These are phyloP conservation scores for Fusarium chlamydosporum DNA, from an alignment of 2,329 filamentous ascomycete genomes.

Conservation along the genomic window DNA sequence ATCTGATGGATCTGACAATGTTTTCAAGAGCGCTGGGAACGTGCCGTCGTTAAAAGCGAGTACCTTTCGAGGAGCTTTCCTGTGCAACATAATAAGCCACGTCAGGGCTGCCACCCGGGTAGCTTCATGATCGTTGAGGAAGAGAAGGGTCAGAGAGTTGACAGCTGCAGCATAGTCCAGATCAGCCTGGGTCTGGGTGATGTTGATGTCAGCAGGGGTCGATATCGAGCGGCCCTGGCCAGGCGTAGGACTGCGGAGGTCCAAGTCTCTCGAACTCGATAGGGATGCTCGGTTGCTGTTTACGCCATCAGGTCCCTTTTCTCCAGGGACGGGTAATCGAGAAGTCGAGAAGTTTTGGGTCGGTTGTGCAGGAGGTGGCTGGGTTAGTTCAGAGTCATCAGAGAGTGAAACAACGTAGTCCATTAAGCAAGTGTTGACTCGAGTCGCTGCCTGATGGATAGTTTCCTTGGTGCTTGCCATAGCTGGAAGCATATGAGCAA, in stretches of 20 bases:
- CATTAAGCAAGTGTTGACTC: conserved; percentile 92
- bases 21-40: conserved; percentile 95
- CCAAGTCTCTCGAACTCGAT: conserved; percentile 68
- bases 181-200: conserved; percentile 70
- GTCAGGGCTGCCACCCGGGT: conserved; percentile 93
- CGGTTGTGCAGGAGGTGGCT: conserved; percentile 42
- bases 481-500: conserved; percentile 92
- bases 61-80: conserved; percentile 93
- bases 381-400: conserved; percentile 68
- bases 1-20: conserved; percentile 93
- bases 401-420: conserved; percentile 94
- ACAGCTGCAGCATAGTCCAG: conserved; percentile 98
- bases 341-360: conserved; percentile 55
- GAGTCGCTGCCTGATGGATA: conserved; percentile 87
- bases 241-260: conserved; percentile 66
- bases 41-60: conserved; percentile 97
- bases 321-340: conserved; percentile 61
- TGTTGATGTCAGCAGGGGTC: conserved; percentile 61
- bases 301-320: conserved; percentile 61
- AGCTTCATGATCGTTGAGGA: conserved; percentile 96
- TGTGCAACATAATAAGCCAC: conserved; percentile 98
- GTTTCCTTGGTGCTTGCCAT: conserved; percentile 93
- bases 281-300: conserved; percentile 66
- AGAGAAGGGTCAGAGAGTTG: conserved; percentile 90
- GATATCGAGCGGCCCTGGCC: conserved; percentile 63